Evolutionary conservation across 495 filamentous ascomycete genomes (phyloP).

Genomic region (Penicillium psychrofluorescens): DNA sequence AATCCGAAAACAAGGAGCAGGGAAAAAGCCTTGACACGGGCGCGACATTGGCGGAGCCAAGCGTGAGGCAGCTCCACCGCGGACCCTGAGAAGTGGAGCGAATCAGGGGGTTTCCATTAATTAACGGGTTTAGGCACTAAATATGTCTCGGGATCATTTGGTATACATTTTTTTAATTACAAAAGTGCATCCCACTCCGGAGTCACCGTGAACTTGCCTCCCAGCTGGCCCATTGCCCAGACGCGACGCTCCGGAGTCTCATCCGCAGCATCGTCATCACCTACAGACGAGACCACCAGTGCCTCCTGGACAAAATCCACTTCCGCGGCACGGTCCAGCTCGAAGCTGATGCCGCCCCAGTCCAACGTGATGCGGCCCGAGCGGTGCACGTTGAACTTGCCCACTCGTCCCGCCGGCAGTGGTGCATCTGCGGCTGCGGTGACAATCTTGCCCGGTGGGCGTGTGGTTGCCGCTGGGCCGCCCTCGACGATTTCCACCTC

Average conservation of each 20-base stretch:
- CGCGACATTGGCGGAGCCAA: too few species aligned
- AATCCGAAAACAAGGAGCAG: too few species aligned
- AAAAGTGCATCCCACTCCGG: conserved; percentile 44
- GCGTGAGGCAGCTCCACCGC: too few species aligned
- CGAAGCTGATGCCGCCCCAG: conserved; percentile 45
- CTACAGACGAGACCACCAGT: conserved; percentile 30
- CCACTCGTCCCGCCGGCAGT: conserved; percentile 49
- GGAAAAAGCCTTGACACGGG: too few species aligned
- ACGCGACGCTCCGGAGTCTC: conserved; percentile 26
- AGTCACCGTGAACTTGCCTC: conserved; percentile 42
- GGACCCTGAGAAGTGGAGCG: too few species aligned
- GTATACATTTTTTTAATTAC: conserved; percentile 11
- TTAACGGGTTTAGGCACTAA: too few species aligned
- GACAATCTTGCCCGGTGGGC: conserved; percentile 19
- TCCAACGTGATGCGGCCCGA: conserved; percentile 40
- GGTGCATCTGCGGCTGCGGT: conserved; percentile 29
- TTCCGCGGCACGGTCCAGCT: conserved; percentile 33
- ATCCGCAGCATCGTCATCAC: conserved; percentile 12
- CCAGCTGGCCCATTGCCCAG: conserved; percentile 45
- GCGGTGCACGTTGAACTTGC: conserved; percentile 47
- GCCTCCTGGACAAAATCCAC: conserved; percentile 43
- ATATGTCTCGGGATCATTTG: too few species aligned
- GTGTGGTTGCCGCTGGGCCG: conserved; percentile 8
- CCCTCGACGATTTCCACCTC: conserved; percentile 24
- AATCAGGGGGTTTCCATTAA: too few species aligned